phyloP scores from a whole-genome alignment of 306 rosid species.

The Senna siamea region DNA sequence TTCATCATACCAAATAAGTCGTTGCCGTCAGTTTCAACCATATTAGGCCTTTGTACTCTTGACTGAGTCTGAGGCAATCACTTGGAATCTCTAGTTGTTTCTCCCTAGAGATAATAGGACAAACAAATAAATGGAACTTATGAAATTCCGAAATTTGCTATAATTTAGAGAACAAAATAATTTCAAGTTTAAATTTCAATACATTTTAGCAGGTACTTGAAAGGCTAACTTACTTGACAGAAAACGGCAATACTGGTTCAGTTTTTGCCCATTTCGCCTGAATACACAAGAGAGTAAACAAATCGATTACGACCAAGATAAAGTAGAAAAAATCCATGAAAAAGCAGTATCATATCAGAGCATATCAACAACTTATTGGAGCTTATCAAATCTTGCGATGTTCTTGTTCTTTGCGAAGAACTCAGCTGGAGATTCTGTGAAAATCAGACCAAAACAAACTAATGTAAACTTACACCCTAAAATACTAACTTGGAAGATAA shows the following conservation, averaged over 20 bases:
- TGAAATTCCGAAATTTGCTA: background rate
- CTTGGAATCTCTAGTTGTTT: conserved; percentile 41
- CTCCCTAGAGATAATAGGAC: conserved; percentile 41
- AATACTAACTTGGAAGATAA: no score
- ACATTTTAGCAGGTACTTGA: no score
- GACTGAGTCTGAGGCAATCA: no score
- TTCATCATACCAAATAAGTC: conserved; percentile 68
- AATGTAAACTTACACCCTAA: no score
- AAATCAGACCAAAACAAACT: no score
- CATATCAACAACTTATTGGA: conserved; percentile 15
- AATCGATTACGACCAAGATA: conserved; percentile 15
- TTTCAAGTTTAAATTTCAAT: no score
- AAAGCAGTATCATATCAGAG: no score
- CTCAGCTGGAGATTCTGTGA: no score
- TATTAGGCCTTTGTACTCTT: conserved; percentile 29
- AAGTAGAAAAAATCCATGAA: background rate
- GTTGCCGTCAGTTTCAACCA: conserved; percentile 40
- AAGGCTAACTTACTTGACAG: conserved; percentile 52
- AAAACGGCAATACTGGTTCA: conserved; percentile 47
- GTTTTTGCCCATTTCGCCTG: conserved; percentile 46
- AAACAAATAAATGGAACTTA: background rate
- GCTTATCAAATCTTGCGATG: no score
- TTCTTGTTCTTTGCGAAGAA: no score
- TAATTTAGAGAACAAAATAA: background rate
- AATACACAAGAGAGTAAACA: background rate